Base-by-base conservation (phyloP, 2,329 filamentous ascomycete species). In the Dendryphion nanum region DNA sequence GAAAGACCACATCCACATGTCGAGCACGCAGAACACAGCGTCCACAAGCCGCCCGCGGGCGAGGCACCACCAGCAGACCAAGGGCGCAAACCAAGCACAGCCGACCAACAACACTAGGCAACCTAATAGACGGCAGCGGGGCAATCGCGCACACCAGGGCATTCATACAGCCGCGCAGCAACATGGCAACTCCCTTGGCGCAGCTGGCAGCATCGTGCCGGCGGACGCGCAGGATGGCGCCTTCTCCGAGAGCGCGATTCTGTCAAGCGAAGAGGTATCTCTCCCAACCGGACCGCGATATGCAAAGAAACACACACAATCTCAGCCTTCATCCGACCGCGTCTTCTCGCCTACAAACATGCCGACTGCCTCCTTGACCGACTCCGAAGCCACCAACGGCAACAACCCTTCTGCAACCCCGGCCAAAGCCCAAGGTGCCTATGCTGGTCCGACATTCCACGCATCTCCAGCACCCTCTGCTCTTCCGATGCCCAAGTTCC, bases 361-460 rank as follows among this genome's bases (percentile, higher is more conserved):
- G 17, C 38, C 46, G 7, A 36, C 42, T 21, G 33, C 50, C 36
- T 52, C 57, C 42, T 33, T 59, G 48, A 57, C 59, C 23, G 58
- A 62, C 34, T 53, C 52, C 20, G 61, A 63, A 30, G 34, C 45
- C 10, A 45, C 42, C 12, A n/a, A n/a, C 23, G 34, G 46, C 1
- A 44, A 44, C 24, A 47, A 55, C 18, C 26, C 44, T 13, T 41
- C 52, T 44, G 52, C 53, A 10, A 65, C 62, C 4, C 62, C 62
- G 5, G 47, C 53, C n/a, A 64, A 64, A 44, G 44, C 49, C n/a
- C 59, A 64, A 30, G 53, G 64, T 44, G 82, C 85, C 31, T 98
- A 95, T 68, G 93, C 93, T 26, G 93, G 91, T 12, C 86, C 91
- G 21, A 94, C 89, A 4, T 98, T 97, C 64, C 90, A 96, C 66